A percentile compares a stretch with the other conserved stretches of the same genome.
Conservation (phyloP, 176 grass and related monocot genomes). For the Elymus sibiricus region DNA sequence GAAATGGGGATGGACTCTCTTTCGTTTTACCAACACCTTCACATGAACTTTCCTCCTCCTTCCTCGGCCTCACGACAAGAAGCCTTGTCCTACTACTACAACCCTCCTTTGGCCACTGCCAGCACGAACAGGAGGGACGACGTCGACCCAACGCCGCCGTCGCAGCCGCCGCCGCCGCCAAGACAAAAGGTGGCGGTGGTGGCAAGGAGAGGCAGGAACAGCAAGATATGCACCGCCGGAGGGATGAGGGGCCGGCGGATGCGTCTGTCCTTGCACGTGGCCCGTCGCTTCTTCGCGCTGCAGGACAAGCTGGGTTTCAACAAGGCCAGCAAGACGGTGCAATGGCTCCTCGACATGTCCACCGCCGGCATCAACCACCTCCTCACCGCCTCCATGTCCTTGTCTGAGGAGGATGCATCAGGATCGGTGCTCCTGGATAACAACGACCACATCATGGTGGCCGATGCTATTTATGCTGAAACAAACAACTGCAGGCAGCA, state of each 20-base stretch:
- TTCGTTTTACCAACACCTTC: no score
- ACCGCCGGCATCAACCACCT: constrained; percentile 28
- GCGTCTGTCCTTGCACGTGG: constrained; percentile 36
- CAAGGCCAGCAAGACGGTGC: constrained; percentile 53
- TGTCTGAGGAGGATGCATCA: constrained; percentile 9
- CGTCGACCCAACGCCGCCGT: no score
- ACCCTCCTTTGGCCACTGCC: no score
- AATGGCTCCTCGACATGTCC: constrained; percentile 40
- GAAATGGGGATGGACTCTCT: no score
- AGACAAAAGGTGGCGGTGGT: background rate
- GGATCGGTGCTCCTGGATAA: background rate
- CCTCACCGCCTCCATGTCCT: background rate
- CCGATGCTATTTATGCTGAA: background rate
- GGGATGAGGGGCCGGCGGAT: constrained; percentile 39
- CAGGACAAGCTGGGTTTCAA: constrained; percentile 49
- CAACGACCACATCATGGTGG: background rate
- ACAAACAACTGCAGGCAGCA: constrained; percentile 6
- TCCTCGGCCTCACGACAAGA: no score
- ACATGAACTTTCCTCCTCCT: no score
- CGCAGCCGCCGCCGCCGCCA: background rate
- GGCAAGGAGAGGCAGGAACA: constrained; percentile 18
- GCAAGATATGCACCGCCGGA: constrained; percentile 34
- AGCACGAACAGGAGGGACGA: no score
- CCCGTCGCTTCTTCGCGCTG: constrained; percentile 30
- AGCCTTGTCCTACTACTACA: background rate